phyloP scores from a whole-genome alignment of 2,329 filamentous ascomycete genomes.

The Raffaelea arxii region DNA sequence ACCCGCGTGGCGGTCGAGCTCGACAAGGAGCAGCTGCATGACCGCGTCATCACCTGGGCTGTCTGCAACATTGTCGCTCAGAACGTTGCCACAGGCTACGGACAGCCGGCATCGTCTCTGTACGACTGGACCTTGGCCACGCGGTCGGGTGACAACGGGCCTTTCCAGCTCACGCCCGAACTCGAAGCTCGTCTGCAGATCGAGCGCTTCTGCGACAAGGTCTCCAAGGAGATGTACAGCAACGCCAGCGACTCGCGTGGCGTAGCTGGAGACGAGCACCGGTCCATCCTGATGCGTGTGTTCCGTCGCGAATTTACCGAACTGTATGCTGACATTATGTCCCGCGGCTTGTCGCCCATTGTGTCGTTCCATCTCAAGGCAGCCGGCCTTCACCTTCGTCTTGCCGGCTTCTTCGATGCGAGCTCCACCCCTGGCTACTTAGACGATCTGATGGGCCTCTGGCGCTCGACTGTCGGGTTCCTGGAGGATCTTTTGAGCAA shows the following conservation, averaged over 20 bases:
- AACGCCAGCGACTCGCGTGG: constrained; percentile 65
- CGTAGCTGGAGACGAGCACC: constrained; percentile 56
- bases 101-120: constrained; percentile 67
- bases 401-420: constrained; percentile 75
- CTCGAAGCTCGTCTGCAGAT: constrained; percentile 61
- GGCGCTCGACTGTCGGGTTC: constrained; percentile 61
- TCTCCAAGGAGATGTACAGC: constrained; percentile 71
- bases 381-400: constrained; percentile 63
- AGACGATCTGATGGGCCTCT: constrained; percentile 66
- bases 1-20: constrained; percentile 65
- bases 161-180: constrained; percentile 49
- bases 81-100: constrained; percentile 72
- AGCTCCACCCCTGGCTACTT: constrained; percentile 62
- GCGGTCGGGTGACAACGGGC: constrained; percentile 48
- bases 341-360: constrained; percentile 46
- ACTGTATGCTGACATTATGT: constrained; percentile 50
- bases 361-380: constrained; percentile 61
- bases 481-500: constrained; percentile 54
- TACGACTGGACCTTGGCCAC: constrained; percentile 66
- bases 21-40: constrained; percentile 68
- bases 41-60: constrained; percentile 73
- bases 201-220: constrained; percentile 66
- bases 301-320: constrained; percentile 57
- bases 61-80: constrained; percentile 80
- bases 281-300: constrained; percentile 56